Evolutionary conservation across 2,329 filamentous ascomycete species (phyloP).

Genomic region (Talaromyces verruculosus): DNA sequence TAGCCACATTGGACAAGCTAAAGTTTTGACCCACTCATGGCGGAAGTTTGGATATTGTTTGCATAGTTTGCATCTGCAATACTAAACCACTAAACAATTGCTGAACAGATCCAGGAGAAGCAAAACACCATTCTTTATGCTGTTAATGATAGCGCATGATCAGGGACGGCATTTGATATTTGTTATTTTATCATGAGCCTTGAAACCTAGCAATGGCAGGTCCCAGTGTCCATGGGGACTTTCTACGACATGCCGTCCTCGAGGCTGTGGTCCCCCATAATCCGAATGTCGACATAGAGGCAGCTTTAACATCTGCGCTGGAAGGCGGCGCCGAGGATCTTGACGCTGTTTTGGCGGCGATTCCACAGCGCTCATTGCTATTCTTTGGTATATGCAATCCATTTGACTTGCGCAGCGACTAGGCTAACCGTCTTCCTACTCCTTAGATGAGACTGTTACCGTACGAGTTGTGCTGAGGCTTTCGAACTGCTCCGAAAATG

Average conservation of each 20-base stretch:
- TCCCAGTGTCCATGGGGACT: slow-evolving; percentile 41
- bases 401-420: background rate
- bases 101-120: background rate
- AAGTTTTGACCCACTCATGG: slow-evolving; percentile 1
- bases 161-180: background rate
- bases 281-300: slow-evolving; percentile 41
- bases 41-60: slow-evolving; percentile 9
- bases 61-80: slow-evolving; percentile 2
- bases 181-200: slow-evolving; percentile 27
- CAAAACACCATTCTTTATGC: background rate
- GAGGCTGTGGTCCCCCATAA: slow-evolving; percentile 47
- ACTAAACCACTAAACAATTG: background rate
- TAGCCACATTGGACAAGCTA: slow-evolving; percentile 16
- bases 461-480: slow-evolving; percentile 54
- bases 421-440: slow-evolving; percentile 49
- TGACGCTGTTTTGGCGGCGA: slow-evolving; percentile 48
- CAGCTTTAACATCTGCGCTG: slow-evolving; percentile 46
- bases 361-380: slow-evolving; percentile 53
- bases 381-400: slow-evolving; percentile 49
- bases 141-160: background rate
- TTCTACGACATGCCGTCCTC: slow-evolving; percentile 44
- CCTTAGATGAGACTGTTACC: slow-evolving; percentile 53
- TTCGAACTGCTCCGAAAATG: slow-evolving; percentile 50
- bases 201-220: slow-evolving; percentile 32
- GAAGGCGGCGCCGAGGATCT: slow-evolving; percentile 47